phyloP scores from a whole-genome alignment of 2,329 filamentous ascomycete species.

The Furcasterigmium furcatum region DNA sequence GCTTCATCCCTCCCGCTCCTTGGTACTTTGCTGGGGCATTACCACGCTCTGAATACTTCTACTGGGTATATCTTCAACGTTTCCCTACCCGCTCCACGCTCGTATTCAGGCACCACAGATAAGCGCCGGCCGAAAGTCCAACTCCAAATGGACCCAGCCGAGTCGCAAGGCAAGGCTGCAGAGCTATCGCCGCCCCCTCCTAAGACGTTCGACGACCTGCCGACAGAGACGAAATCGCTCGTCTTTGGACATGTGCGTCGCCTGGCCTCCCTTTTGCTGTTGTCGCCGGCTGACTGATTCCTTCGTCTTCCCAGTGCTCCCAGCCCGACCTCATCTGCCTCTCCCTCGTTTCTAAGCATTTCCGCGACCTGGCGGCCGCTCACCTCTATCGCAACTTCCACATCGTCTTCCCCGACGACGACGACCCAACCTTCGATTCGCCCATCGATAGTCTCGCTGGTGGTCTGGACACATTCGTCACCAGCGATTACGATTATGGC shows the following conservation, averaged over 20 bases:
- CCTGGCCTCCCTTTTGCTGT: too few species aligned
- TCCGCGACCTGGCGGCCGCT: conserved; percentile 54
- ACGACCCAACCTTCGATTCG: conserved; percentile 47
- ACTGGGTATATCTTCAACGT: too few species aligned
- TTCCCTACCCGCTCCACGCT: too few species aligned
- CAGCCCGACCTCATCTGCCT: conserved; percentile 53
- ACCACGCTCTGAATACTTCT: too few species aligned
- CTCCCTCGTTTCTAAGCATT: conserved; percentile 54
- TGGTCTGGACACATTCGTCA: conserved; percentile 58
- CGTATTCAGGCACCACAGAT: too few species aligned
- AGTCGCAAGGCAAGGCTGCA: neutral
- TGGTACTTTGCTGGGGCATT: too few species aligned
- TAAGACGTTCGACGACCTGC: neutral
- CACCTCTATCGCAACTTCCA: conserved; percentile 58
- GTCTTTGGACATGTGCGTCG: conserved; percentile 1
- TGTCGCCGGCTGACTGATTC: neutral
- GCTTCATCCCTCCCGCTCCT: too few species aligned
- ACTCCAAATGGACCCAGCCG: neutral
- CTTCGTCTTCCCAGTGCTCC: conserved; percentile 36
- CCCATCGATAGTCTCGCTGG: conserved; percentile 55
- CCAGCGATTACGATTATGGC: conserved; percentile 62
- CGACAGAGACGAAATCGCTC: neutral
- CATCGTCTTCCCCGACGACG: conserved; percentile 60
- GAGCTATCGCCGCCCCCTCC: neutral
- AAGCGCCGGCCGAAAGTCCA: too few species aligned